Evolutionary conservation across 2,329 filamentous ascomycete species (phyloP).

Genomic region (Cladosporium sp.): DNA sequence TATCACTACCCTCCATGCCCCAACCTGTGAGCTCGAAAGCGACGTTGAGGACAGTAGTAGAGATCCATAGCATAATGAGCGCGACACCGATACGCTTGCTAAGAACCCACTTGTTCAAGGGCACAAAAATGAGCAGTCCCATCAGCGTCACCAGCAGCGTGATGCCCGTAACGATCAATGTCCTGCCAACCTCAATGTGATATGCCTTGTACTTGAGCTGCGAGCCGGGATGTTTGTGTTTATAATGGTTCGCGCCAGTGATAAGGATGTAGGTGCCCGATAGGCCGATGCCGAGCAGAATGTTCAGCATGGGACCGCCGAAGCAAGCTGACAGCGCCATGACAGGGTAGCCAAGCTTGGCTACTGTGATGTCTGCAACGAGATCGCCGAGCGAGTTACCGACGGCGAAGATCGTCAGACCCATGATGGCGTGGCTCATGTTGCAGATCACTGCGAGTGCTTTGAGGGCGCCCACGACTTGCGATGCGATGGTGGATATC

Average conservation of each 20-base stretch:
- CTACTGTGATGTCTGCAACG: constrained; percentile 91
- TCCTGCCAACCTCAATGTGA: constrained; percentile 76
- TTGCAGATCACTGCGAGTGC: constrained; percentile 85
- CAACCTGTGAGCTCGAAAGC: constrained; percentile 62
- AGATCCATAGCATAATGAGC: constrained; percentile 72
- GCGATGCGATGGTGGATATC: constrained; percentile 93
- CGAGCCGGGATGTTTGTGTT: constrained; percentile 62
- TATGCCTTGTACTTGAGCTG: constrained; percentile 70
- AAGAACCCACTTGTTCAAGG: constrained; percentile 81
- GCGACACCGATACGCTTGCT: constrained; percentile 76
- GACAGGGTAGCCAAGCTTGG: constrained; percentile 86
- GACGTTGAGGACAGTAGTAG: constrained; percentile 79
- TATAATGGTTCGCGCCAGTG: constrained; percentile 60
- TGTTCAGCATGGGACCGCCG: constrained; percentile 97
- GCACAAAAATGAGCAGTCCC: constrained; percentile 73
- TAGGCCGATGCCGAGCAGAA: constrained; percentile 88
- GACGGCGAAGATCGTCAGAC: constrained; percentile 91
- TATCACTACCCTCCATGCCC: constrained; percentile 5
- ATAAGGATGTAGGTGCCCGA: constrained; percentile 86
- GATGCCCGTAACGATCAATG: constrained; percentile 78
- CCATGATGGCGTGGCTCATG: constrained; percentile 92
- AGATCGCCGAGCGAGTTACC: constrained; percentile 93
- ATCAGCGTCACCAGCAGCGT: constrained; percentile 77
- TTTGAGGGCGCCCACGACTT: constrained; percentile 93
- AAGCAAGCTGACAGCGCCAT: constrained; percentile 96